Percentiles rank a stretch among this genome's conserved stretches.
Conservation (phyloP, 1,284 basidiomycete genomes). For the Clitocybe nebularis region DNA sequence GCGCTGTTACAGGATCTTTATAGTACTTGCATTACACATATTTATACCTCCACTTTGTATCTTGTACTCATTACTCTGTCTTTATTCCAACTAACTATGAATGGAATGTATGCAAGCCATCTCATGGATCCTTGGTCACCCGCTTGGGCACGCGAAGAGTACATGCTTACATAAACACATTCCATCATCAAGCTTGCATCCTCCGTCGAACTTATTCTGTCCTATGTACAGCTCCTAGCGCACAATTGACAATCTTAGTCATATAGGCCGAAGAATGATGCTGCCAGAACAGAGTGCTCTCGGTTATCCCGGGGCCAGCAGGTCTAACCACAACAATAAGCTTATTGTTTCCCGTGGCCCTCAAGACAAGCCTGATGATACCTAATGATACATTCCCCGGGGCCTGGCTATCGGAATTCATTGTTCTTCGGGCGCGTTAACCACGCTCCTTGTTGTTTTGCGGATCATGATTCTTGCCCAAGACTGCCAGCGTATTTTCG, state of each 20-base stretch:
- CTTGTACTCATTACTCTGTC: slow-evolving; percentile 1
- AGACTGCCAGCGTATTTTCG: too few relatives aligned
- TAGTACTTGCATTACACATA: slow-evolving; percentile 5
- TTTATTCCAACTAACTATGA: not conserved
- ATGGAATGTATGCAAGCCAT: not conserved
- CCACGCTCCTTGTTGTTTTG: slow-evolving; percentile 4
- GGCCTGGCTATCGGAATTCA: not conserved
- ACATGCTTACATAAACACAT: not conserved
- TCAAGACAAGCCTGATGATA: not conserved
- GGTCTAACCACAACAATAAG: too few relatives aligned
- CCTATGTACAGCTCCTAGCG: too few relatives aligned
- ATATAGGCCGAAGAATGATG: too few relatives aligned
- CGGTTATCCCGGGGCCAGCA: too few relatives aligned
- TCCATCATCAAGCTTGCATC: too few relatives aligned
- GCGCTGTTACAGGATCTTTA: slow-evolving; percentile 1
- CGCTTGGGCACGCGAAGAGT: too few relatives aligned
- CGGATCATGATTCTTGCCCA: not conserved
- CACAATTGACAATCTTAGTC: too few relatives aligned
- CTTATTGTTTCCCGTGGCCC: too few relatives aligned
- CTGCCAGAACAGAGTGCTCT: too few relatives aligned
- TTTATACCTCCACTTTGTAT: slow-evolving; percentile 9
- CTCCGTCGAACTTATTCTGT: too few relatives aligned
- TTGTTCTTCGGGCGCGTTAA: not conserved
- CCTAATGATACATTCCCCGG: not conserved
- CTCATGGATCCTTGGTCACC: too few relatives aligned